These are phyloP conservation scores for Pseudogymnoascus sp. DNA, from an alignment of 2,329 filamentous ascomycete genomes.

Conservation along the genomic window DNA sequence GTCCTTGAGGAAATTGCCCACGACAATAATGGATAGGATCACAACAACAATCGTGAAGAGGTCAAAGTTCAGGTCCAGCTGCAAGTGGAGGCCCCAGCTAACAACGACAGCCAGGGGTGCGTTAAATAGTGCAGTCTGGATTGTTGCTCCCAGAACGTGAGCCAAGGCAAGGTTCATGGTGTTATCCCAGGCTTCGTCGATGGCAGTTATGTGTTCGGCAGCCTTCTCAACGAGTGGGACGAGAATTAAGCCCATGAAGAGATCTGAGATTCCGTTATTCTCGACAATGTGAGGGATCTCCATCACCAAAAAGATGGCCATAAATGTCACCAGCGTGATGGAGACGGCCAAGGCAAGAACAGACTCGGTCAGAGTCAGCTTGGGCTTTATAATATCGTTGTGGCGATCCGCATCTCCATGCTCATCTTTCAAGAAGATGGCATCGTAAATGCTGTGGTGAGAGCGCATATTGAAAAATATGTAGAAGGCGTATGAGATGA, in stretches of 20 bases:
- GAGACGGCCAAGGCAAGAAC: conserved; percentile 55
- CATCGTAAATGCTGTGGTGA: conserved; percentile 69
- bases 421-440: conserved; percentile 65
- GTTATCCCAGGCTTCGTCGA: conserved; percentile 78
- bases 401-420: conserved; percentile 55
- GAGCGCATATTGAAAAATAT: conserved; percentile 68
- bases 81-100: conserved; percentile 64
- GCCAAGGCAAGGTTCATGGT: conserved; percentile 79
- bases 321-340: conserved; percentile 61
- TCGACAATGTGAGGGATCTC: conserved; percentile 58
- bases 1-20: conserved; percentile 80
- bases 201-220: conserved; percentile 73
- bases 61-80: conserved; percentile 77
- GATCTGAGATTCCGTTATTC: conserved; percentile 43
- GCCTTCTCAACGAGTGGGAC: conserved; percentile 79
- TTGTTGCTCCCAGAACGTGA: conserved; percentile 77
- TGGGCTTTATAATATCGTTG: conserved; percentile 51
- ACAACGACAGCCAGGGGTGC: conserved; percentile 75
- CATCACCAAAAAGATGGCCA: conserved; percentile 64
- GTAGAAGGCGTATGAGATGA: conserved; percentile 59
- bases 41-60: conserved; percentile 78
- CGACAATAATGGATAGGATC: conserved; percentile 74
- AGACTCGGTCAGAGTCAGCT: conserved; percentile 69
- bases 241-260: conserved; percentile 64
- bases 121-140: conserved; percentile 86